Conservation (phyloP, 441 rosid genomes). For the Pelargonium myrrhifolium region DNA sequence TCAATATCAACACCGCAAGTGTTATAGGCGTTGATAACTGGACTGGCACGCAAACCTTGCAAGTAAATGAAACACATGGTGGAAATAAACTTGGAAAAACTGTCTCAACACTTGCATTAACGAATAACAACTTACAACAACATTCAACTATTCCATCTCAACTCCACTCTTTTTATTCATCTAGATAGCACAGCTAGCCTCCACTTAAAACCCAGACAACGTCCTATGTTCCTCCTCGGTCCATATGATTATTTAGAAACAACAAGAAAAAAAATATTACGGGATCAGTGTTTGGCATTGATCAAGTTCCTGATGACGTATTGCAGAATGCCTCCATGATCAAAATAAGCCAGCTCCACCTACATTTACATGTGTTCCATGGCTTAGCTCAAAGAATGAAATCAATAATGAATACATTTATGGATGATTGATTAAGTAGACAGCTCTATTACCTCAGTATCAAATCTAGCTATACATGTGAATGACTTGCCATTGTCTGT, state of each 20-base stretch:
- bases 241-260: no score
- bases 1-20: no score
- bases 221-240: background rate
- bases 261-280: no score
- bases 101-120: no score
- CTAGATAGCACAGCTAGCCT: background rate
- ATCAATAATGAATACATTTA: background rate
- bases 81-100: no score
- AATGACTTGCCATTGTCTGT: conserved; percentile 72
- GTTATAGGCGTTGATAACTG: no score
- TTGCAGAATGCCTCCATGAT: conserved; percentile 85
- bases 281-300: conserved; percentile 21
- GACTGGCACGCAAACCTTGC: no score
- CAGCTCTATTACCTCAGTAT: conserved; percentile 65
- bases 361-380: conserved; percentile 20
- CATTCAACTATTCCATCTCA: background rate
- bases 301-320: conserved; percentile 79
- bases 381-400: conserved; percentile 5
- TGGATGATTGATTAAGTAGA: no score
- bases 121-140: background rate
- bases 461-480: conserved; percentile 62
- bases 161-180: background rate
- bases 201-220: background rate
- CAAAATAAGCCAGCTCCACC: conserved; percentile 84
- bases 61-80: no score